Evolutionary conservation across 352 stramenopile species (phyloP).

Genomic region (Elongisporangium undulatum): DNA sequence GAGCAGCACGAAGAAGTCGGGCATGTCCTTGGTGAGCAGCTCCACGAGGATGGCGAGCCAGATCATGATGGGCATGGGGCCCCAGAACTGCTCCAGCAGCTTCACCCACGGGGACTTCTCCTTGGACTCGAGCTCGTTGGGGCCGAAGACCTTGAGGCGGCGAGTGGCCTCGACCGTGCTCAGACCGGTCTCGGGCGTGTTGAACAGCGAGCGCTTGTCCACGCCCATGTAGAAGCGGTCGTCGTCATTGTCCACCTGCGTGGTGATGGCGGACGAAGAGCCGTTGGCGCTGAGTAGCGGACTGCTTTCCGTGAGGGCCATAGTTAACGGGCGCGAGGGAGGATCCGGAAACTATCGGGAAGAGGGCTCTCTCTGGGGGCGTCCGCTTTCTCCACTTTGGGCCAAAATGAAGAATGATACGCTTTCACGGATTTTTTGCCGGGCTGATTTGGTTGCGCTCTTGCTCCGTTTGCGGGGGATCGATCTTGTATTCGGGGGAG

Average conservation of each 20-base stretch:
- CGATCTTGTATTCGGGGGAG: neutral
- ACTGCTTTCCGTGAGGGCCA: neutral
- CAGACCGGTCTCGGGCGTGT: conserved; percentile 68
- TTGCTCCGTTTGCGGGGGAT: neutral
- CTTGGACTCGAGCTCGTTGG: conserved; percentile 76
- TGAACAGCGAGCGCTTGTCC: conserved; percentile 69
- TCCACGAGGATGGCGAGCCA: conserved; percentile 88
- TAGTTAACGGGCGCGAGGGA: neutral
- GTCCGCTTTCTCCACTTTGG: neutral
- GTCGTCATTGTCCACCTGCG: conserved; percentile 23
- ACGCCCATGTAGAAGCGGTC: conserved; percentile 78
- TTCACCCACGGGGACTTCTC: conserved; percentile 53
- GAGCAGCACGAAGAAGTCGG: conserved; percentile 66
- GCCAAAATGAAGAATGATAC: neutral
- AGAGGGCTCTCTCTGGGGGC: neutral
- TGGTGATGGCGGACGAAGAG: conserved; percentile 7
- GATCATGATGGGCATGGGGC: conserved; percentile 91
- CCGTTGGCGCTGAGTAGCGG: conserved; percentile 3
- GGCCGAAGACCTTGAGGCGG: conserved; percentile 80
- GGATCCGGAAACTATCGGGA: neutral
- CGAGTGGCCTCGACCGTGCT: conserved; percentile 74
- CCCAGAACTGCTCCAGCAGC: conserved; percentile 63
- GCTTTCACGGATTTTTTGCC: neutral
- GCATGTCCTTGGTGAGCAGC: conserved; percentile 40
- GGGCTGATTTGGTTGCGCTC: neutral